These are phyloP conservation scores for Penicillium nucicola DNA, from an alignment of 495 filamentous ascomycete genomes.

Conservation along the genomic window DNA sequence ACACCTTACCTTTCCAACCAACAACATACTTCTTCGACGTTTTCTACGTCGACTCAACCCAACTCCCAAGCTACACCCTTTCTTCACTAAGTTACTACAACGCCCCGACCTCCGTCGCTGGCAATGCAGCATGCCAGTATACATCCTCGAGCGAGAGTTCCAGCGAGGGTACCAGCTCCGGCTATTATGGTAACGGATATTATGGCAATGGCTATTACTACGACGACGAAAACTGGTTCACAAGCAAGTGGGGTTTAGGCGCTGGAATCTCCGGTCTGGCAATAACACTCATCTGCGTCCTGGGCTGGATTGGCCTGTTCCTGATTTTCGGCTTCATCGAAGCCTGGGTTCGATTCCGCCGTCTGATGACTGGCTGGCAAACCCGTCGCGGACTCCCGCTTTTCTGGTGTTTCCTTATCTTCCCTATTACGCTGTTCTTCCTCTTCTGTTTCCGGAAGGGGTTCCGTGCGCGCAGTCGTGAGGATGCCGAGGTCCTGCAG, in stretches of 20 bases:
- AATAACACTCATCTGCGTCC: conserved; percentile 34
- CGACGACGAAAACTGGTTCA: conserved; percentile 21
- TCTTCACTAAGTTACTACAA: conserved; percentile 20
- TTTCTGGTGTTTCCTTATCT: conserved; percentile 37
- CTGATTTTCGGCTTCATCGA: conserved; percentile 49
- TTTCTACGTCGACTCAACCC: conserved; percentile 29
- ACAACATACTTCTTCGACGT: conserved; percentile 29
- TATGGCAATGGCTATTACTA: conserved; percentile 15
- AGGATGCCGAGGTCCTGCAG: conserved; percentile 38
- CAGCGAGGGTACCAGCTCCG: not conserved
- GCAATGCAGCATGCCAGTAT: conserved; percentile 5
- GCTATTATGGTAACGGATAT: conserved; percentile 10
- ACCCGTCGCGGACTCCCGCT: conserved; percentile 47
- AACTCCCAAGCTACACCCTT: conserved; percentile 24
- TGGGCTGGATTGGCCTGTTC: conserved; percentile 39
- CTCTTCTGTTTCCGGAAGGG: conserved; percentile 39
- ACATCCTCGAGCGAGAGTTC: not conserved
- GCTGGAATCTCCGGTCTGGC: conserved; percentile 29
- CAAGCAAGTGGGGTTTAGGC: conserved; percentile 12
- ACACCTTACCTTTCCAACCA: conserved; percentile 17
- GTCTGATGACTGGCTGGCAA: conserved; percentile 48
- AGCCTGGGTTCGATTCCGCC: conserved; percentile 48
- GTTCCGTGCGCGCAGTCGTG: conserved; percentile 32
- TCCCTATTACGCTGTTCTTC: conserved; percentile 37
- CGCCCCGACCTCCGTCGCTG: conserved; percentile 18